Conservation (phyloP, 352 stramenopile species). For the Pythium graminicola region DNA sequence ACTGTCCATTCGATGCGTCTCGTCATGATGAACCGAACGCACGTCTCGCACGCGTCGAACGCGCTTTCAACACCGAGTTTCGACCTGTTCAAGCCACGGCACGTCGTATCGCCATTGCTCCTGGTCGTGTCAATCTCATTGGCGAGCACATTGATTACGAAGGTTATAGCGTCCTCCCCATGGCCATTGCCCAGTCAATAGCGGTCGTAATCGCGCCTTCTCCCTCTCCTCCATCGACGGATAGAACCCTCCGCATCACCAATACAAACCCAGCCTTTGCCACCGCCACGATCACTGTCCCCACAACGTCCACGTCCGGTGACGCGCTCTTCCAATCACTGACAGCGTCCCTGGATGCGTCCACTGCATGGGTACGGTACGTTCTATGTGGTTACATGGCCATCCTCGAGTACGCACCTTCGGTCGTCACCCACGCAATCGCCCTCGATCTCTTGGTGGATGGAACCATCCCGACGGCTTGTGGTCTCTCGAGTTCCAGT, state of each 20-base stretch:
- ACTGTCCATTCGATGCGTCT: neutral
- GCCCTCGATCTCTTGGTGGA: conserved; percentile 37
- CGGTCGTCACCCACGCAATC: conserved; percentile 7
- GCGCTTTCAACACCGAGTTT: conserved; percentile 1
- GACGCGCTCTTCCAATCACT: conserved; percentile 14
- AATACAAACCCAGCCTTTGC: conserved; percentile 10
- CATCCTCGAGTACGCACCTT: conserved; percentile 19
- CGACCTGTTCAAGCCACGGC: neutral
- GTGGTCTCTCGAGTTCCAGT: conserved; percentile 74
- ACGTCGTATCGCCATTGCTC: conserved; percentile 34
- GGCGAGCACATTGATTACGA: conserved; percentile 88
- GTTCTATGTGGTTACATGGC: conserved; percentile 42
- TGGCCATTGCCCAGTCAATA: conserved; percentile 63
- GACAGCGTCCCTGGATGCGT: conserved; percentile 6
- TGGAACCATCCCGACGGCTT: conserved; percentile 56
- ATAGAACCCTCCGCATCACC: conserved; percentile 1
- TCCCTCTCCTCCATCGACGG: neutral
- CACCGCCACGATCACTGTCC: conserved; percentile 1
- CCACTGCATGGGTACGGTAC: conserved; percentile 22
- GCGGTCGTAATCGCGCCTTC: conserved; percentile 36
- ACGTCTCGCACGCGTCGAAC: conserved; percentile 6
- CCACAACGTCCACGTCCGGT: neutral
- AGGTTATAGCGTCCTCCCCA: conserved; percentile 76
- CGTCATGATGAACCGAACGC: neutral
- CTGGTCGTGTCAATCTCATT: conserved; percentile 83